These are phyloP conservation scores for Porphyrellus cyaneotinctus DNA, from an alignment of 768 basidiomycete species.

Conservation along the genomic window DNA sequence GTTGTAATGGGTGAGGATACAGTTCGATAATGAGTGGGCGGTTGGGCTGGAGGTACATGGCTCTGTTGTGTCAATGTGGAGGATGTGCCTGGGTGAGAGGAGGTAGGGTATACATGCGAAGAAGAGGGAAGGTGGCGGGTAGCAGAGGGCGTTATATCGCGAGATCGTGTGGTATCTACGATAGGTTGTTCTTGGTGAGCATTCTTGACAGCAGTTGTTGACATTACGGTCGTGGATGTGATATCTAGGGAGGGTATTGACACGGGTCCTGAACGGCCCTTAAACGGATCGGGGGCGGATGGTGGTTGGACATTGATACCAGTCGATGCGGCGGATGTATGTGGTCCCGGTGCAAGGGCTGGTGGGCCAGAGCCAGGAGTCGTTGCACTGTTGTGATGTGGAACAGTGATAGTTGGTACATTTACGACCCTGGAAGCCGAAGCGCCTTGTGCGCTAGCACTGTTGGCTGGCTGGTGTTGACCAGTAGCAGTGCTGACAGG, in stretches of 20 bases:
- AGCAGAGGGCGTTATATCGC: conserved; percentile 16
- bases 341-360: conserved; percentile 5
- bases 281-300: conserved; percentile 15
- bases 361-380: conserved; percentile 5
- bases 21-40: conserved; percentile 32
- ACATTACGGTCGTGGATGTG: conserved; percentile 3
- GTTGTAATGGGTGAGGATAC: conserved; percentile 33
- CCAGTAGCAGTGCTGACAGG: not conserved
- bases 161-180: conserved; percentile 21
- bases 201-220: conserved; percentile 17
- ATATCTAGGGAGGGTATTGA: conserved; percentile 16
- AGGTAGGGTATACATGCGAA: conserved; percentile 21
- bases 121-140: conserved; percentile 20
- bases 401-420: not conserved
- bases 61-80: conserved; percentile 19
- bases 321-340: conserved; percentile 4
- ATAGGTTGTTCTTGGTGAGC: conserved; percentile 19
- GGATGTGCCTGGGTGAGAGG: conserved; percentile 20
- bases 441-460: conserved; percentile 2
- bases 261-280: conserved; percentile 14
- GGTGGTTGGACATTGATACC: conserved; percentile 8
- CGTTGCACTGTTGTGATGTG: conserved; percentile 1
- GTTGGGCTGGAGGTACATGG: conserved; percentile 21
- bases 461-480: conserved; percentile 11
- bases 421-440: conserved; percentile 11